Evolutionary conservation across 192 early-diverging fungal species (phyloP).

Genomic region (Pilaira anomala): DNA sequence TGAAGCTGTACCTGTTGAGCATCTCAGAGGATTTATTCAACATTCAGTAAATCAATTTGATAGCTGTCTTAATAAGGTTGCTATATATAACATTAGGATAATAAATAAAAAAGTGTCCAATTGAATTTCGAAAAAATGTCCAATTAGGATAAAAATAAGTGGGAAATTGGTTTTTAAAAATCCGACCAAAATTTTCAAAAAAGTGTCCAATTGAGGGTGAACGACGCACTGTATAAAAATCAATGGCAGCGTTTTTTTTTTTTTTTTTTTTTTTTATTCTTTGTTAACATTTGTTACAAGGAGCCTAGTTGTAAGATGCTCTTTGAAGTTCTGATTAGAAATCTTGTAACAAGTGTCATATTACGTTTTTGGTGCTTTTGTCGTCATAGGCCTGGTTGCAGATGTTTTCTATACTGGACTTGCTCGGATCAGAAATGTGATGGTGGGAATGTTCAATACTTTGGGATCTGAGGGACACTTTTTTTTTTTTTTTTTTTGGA

Average conservation of each 20-base stretch:
- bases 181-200: no score
- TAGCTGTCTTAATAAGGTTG: not conserved
- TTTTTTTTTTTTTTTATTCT: not conserved
- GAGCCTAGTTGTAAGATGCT: constrained; percentile 14
- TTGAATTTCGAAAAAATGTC: no score
- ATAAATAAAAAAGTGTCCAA: no score
- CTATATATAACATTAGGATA: no score
- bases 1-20: not conserved
- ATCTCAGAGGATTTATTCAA: constrained; percentile 1
- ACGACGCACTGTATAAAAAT: no score
- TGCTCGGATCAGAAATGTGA: constrained; percentile 13
- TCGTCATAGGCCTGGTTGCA: not conserved
- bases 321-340: constrained; percentile 13
- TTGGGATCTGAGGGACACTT: no score
- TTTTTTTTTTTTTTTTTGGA: not conserved
- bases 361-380: not conserved
- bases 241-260: not conserved
- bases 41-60: constrained; percentile 5
- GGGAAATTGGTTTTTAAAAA: no score
- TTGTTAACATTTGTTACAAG: no score
- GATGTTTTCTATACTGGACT: constrained; percentile 5
- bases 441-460: not conserved
- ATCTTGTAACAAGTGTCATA: not conserved
- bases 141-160: no score
- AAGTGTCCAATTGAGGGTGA: no score